A percentile compares a stretch with the other conserved stretches of the same genome.
These are phyloP conservation scores for Cornus kousa DNA, from an alignment of 148 eudicot genomes.

Conservation along the genomic window DNA sequence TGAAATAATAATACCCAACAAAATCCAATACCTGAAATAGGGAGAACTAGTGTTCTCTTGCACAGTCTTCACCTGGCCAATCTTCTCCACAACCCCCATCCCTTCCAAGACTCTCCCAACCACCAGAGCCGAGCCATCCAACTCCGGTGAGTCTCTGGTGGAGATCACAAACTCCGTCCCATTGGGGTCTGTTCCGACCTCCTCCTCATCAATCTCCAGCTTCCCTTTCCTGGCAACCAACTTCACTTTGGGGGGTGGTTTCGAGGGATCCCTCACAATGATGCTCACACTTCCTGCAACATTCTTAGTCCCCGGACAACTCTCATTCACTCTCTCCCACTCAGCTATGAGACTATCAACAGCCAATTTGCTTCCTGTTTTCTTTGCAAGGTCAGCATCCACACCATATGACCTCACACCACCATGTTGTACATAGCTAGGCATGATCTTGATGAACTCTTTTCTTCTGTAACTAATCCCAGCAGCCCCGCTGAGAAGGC, in stretches of 20 bases:
- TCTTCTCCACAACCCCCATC: constrained; percentile 77
- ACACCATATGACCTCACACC: constrained; percentile 90
- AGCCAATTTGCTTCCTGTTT: constrained; percentile 47
- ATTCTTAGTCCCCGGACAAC: constrained; percentile 62
- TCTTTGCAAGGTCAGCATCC: constrained; percentile 77
- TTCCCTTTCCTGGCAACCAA: constrained; percentile 81
- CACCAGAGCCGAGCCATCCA: constrained; percentile 69
- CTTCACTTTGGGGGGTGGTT: constrained; percentile 81
- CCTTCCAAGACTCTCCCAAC: constrained; percentile 81
- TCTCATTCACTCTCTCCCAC: constrained; percentile 49
- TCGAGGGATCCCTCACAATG: constrained; percentile 73
- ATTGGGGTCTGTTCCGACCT: constrained; percentile 68
- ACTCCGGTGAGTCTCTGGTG: constrained; percentile 64
- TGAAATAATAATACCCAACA: background rate
- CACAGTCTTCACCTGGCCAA: constrained; percentile 79
- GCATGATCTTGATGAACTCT: constrained; percentile 74
- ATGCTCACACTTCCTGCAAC: constrained; percentile 62
- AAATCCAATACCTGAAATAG: constrained; percentile 73
- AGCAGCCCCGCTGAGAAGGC: constrained; percentile 65
- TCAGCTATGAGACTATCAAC: constrained; percentile 51
- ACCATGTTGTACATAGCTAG: constrained; percentile 81
- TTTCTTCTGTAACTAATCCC: constrained; percentile 78
- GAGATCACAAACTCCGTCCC: constrained; percentile 86
- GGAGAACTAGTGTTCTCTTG: constrained; percentile 87
- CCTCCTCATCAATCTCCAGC: constrained; percentile 76